Conservation (phyloP, 768 basidiomycete species). For the Tylopilus subfusipes region DNA sequence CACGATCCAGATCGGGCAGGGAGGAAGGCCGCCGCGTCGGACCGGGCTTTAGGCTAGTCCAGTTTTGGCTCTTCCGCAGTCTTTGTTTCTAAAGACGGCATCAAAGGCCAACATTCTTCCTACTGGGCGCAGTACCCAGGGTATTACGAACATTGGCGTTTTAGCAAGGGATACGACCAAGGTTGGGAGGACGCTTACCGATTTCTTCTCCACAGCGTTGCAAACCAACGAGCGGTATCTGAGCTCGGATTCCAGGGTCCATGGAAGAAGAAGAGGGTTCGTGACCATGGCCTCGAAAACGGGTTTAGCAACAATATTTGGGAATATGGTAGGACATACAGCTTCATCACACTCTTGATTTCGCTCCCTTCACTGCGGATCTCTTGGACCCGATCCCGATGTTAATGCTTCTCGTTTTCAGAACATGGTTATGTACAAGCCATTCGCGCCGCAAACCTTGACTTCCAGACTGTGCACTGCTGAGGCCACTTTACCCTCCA, state of each 20-base stretch:
- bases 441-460: conserved; percentile 37
- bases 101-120: conserved; percentile 36
- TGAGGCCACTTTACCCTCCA: conserved; percentile 7
- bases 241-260: conserved; percentile 65
- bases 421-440: conserved; percentile 67
- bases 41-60: conserved; percentile 34
- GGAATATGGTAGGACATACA: conserved; percentile 54
- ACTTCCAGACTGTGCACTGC: conserved; percentile 36
- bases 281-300: conserved; percentile 42
- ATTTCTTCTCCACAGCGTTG: conserved; percentile 42
- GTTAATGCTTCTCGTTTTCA: conserved; percentile 13
- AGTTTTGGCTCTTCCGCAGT: conserved; percentile 13
- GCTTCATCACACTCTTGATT: background rate
- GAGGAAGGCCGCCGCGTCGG: conserved; percentile 30
- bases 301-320: conserved; percentile 47
- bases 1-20: conserved; percentile 18
- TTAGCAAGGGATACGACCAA: conserved; percentile 56
- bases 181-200: conserved; percentile 72
- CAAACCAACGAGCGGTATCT: conserved; percentile 31
- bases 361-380: background rate
- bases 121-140: conserved; percentile 51
- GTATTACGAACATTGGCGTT: conserved; percentile 64
- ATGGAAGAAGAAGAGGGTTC: conserved; percentile 48
- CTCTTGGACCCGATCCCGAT: background rate
- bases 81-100: conserved; percentile 10